These are phyloP conservation scores for Sporobolomyces phaffii DNA, from an alignment of 768 basidiomycete genomes.

Conservation along the genomic window DNA sequence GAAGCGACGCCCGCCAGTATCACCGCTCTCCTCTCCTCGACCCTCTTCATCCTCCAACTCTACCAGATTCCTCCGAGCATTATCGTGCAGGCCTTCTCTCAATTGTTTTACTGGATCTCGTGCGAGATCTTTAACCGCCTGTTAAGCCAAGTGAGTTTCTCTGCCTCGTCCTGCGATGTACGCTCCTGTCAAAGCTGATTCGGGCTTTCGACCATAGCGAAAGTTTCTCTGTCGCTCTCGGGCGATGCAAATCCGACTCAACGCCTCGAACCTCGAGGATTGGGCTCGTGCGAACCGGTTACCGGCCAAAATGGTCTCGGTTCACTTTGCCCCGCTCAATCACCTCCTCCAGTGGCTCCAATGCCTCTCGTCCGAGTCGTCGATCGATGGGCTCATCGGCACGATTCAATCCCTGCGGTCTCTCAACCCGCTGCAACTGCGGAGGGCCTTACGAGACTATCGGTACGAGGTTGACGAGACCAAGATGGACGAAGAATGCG, in stretches of 20 bases:
- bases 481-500: slow-evolving; percentile 89
- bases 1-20: slow-evolving; percentile 52
- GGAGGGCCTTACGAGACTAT: slow-evolving; percentile 78
- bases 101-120: slow-evolving; percentile 97
- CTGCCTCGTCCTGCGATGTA: neutral
- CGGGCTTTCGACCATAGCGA: too few relatives aligned
- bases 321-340: slow-evolving; percentile 73
- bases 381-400: slow-evolving; percentile 79
- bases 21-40: slow-evolving; percentile 71
- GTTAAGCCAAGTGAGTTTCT: slow-evolving; percentile 38
- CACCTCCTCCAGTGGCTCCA: slow-evolving; percentile 81
- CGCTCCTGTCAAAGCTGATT: too few relatives aligned
- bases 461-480: slow-evolving; percentile 86
- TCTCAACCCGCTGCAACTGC: slow-evolving; percentile 94
- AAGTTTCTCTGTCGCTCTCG: slow-evolving; percentile 89
- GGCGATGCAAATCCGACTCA: slow-evolving; percentile 83
- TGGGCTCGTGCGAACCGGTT: slow-evolving; percentile 80
- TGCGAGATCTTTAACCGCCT: slow-evolving; percentile 56
- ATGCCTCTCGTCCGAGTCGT: slow-evolving; percentile 77
- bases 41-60: slow-evolving; percentile 73
- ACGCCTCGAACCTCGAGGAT: slow-evolving; percentile 76
- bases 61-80: slow-evolving; percentile 83
- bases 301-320: slow-evolving; percentile 64
- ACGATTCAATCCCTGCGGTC: slow-evolving; percentile 80
- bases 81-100: slow-evolving; percentile 86